Evolutionary conservation across 169 alveolate genomes (phyloP).

Genomic region (Cryptosporidium bovis): DNA sequence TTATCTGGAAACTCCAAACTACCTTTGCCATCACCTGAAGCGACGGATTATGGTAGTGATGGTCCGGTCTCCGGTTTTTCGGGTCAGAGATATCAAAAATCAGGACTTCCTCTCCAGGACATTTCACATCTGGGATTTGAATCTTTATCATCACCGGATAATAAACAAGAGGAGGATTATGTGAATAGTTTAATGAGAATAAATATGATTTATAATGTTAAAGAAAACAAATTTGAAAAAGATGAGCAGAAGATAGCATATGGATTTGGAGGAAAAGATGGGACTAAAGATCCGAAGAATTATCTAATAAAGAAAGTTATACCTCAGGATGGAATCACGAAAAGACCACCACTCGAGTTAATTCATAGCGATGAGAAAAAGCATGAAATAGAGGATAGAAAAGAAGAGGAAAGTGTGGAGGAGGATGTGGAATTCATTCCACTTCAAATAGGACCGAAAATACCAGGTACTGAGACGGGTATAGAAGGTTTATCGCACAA

Average conservation of each 20-base stretch:
- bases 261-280: background rate
- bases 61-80: background rate
- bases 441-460: constrained; percentile 46
- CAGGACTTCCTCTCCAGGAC: background rate
- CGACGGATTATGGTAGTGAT: too few relatives aligned
- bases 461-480: constrained; percentile 71
- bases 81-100: too few relatives aligned
- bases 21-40: constrained; percentile 41
- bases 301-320: background rate
- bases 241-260: constrained; percentile 20
- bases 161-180: background rate
- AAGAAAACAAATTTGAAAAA: constrained; percentile 7
- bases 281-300: background rate
- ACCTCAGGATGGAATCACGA: background rate
- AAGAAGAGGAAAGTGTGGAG: background rate
- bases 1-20: constrained; percentile 30
- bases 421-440: constrained; percentile 10
- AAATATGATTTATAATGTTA: background rate
- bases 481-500: constrained; percentile 35
- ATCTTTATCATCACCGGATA: too few relatives aligned
- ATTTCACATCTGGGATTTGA: background rate
- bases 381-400: background rate
- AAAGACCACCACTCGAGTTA: constrained; percentile 15
- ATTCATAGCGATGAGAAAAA: background rate
- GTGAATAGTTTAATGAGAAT: constrained; percentile 1